Evolutionary conservation across 2,329 filamentous ascomycete species (phyloP), one percentile per base, ranked within the genome.

Genomic region (Onygenales sp.): DNA sequence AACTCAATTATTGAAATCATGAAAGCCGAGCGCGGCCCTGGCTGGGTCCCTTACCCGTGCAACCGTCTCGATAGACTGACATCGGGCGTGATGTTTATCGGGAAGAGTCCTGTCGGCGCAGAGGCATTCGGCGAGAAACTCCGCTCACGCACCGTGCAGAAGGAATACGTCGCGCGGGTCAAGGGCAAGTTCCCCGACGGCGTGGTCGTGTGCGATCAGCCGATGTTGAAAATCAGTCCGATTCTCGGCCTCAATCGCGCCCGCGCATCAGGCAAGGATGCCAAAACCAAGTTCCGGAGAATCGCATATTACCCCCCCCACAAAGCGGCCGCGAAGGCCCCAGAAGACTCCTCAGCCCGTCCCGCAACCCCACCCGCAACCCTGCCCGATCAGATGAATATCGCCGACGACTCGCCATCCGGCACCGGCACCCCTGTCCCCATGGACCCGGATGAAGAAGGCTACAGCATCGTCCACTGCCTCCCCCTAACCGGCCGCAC

Each of bases 61-160:
- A 95, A 98, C 65, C 79, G 93, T n/a, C 81, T 98, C 32, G 93
- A 98, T 67, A 79, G 93, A 51, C 74, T 98, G 62, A 98, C 93
- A 0, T 95, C 89, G 62, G 93, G 93, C 48, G 87, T 98, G 66
- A 97, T 98, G 92, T 98, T 98, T 69, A 84, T 98, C 61, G 93
- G 86, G 32, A 98, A 98, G 72, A 84, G 88, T 58, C 78, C 84
- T 39, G 81, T 83, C 63, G 88, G 87, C 0, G 92, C 93, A 0
- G 88, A 92, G 58, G 77, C 77, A 34, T 79, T 98, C 60, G 83
- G 85, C 52, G 73, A 78, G 42, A 87, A 95, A 68, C 88, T 98
- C 54, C 81, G 83, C 59, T 80, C 80, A 4, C 80, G 93, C 37
- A 92, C 86, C 0, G 88, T 98, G 39, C 84, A 89, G 61, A 98